Conservation (phyloP, 768 basidiomycete genomes). For the Cystoderma amianthinum region DNA sequence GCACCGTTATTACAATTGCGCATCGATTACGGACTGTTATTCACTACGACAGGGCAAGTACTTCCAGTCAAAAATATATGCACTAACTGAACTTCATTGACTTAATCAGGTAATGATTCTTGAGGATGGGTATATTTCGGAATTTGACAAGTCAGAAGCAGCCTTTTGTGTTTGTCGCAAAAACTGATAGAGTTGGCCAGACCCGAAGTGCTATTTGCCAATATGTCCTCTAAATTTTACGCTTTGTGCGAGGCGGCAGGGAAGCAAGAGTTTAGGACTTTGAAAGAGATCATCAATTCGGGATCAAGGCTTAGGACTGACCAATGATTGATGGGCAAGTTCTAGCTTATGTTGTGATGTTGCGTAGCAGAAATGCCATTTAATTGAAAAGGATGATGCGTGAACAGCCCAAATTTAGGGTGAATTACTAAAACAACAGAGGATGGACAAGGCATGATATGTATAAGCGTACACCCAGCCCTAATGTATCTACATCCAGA, state of each 20-base stretch:
- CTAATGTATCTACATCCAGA: constrained; percentile 18
- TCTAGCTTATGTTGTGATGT: no score
- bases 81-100: background rate
- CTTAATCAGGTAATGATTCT: constrained; percentile 60
- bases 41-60: constrained; percentile 74
- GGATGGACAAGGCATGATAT: constrained; percentile 16
- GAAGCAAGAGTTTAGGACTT: constrained; percentile 68
- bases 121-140: constrained; percentile 71
- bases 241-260: constrained; percentile 66
- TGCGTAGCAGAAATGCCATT: no score
- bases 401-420: constrained; percentile 12
- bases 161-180: no score
- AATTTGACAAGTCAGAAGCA: constrained; percentile 64
- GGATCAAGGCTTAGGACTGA: no score
- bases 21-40: constrained; percentile 76
- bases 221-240: constrained; percentile 45
- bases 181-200: no score
- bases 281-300: constrained; percentile 61
- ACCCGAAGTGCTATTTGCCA: no score
- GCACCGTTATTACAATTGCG: constrained; percentile 82
- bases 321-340: no score
- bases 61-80: background rate
- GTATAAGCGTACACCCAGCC: constrained; percentile 22
- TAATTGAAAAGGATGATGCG: no score
- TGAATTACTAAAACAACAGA: constrained; percentile 23